Base-by-base conservation (phyloP, 139 green algal species). In the Picochlorum costavermella region DNA sequence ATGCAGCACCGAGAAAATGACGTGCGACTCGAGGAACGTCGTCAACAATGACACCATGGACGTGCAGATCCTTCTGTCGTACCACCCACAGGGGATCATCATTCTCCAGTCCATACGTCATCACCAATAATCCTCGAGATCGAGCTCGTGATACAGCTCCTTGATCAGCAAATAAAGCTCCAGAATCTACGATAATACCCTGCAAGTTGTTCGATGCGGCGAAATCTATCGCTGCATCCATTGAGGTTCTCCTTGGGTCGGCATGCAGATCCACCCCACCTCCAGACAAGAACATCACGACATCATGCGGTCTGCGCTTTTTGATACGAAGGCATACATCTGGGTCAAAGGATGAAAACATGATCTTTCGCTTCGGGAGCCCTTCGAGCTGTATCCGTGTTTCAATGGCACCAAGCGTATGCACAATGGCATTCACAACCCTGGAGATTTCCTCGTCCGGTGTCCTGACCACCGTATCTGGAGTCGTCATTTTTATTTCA, bases 261-360 rank as follows among this genome's bases (percentile, higher is more conserved):
- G 46, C 75, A 61, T 95, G 81, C 29, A 23, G 28, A 49, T 80
- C 70, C 16, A 64, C 49, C 29, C 84, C 84, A 45, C 75, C 82
- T 48, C 76, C 80, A 26, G 75, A 84, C 36, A 96, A 72, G 67
- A 94, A 86, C 72, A 93, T 80, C 50, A 96, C 86, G 2, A 81
- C 74, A 49, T 78, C 74, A 12, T 55, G 51, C 12, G 26, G 61
- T 8, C 77, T 86, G 69, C 46, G 69, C 57, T 40, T 68, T 61
- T 71, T 71, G 13, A 77, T 14, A 51, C 66, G 77, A 9, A 63
- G 40, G 69, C 85, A 92, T 6, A 94, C 78, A 37, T 94, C 87
- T 2, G 89, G 89, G 73, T 94, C 87, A 60, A 96, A 96, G 9
- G 75, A 88, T 14, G 76, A 87, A 60, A 90, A 89, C 3, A 95